A percentile compares a stretch with the other conserved stretches of the same genome.
phyloP scores from a whole-genome alignment of 768 basidiomycete species.

The Psilocybe tampanensis region DNA sequence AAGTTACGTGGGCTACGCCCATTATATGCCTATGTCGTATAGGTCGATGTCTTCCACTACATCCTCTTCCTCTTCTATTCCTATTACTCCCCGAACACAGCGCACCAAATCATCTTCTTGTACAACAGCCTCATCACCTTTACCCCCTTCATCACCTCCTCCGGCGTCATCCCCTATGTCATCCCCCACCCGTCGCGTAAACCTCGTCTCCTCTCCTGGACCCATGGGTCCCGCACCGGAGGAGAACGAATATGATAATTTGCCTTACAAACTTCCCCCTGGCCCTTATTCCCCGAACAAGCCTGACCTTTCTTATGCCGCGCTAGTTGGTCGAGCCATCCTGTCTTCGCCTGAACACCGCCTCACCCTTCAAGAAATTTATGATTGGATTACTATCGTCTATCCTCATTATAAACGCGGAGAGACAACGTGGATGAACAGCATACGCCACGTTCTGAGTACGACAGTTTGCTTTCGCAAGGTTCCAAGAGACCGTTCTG shows the following conservation, averaged over 20 bases:
- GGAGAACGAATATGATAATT: slow-evolving; percentile 64
- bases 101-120: slow-evolving; percentile 39
- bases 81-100: slow-evolving; percentile 50
- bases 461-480: slow-evolving; percentile 93
- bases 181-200: slow-evolving; percentile 63
- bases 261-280: slow-evolving; percentile 79
- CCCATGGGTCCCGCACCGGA: slow-evolving; percentile 68
- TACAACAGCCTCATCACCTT: slow-evolving; percentile 41
- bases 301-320: slow-evolving; percentile 91
- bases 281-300: slow-evolving; percentile 82
- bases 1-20: slow-evolving; percentile 40
- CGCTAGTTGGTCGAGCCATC: slow-evolving; percentile 94
- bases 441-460: slow-evolving; percentile 94
- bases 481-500: slow-evolving; percentile 70
- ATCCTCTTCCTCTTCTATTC: slow-evolving; percentile 38
- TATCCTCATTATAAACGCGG: slow-evolving; percentile 93
- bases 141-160: slow-evolving; percentile 61
- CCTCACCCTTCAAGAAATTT: slow-evolving; percentile 93
- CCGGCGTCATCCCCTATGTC: slow-evolving; percentile 58
- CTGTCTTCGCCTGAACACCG: slow-evolving; percentile 81
- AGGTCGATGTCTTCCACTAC: slow-evolving; percentile 28
- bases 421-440: slow-evolving; percentile 97
- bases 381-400: slow-evolving; percentile 92
- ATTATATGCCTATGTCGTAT: slow-evolving; percentile 38
- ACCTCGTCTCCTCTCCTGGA: slow-evolving; percentile 84